These are phyloP conservation scores for Colletotrichum cordylinicola DNA, from an alignment of 2,329 filamentous ascomycete species.

Conservation along the genomic window DNA sequence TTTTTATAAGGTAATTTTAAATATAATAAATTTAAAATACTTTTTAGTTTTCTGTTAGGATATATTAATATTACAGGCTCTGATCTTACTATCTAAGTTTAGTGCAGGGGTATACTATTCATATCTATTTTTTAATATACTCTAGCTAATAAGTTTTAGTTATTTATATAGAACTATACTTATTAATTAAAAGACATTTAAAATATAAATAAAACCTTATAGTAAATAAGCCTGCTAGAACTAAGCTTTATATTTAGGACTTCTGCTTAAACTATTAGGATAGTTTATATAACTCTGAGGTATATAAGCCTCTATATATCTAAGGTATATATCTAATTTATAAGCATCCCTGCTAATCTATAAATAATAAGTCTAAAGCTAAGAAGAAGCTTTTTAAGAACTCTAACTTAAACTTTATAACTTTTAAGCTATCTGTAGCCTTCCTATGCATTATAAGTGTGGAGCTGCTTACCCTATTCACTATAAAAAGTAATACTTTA, in stretches of 20 bases:
- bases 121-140: background rate
- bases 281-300: background rate
- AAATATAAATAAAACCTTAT: background rate
- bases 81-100: background rate
- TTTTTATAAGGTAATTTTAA: background rate
- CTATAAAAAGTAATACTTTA: too few species aligned
- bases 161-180: background rate
- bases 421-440: too few species aligned
- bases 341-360: background rate
- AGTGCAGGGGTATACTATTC: background rate
- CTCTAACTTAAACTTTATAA: too few species aligned
- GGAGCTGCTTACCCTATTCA: too few species aligned
- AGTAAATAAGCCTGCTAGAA: background rate
- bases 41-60: background rate
- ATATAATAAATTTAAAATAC: background rate
- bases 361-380: background rate
- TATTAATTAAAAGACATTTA: background rate
- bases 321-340: background rate
- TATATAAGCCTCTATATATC: background rate
- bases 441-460: too few species aligned
- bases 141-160: background rate
- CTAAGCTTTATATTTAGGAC: background rate
- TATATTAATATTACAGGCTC: background rate
- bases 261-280: background rate
- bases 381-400: too few species aligned